These are phyloP conservation scores for Corchorus capsularis DNA, from an alignment of 345 rosid genomes.

Conservation along the genomic window DNA sequence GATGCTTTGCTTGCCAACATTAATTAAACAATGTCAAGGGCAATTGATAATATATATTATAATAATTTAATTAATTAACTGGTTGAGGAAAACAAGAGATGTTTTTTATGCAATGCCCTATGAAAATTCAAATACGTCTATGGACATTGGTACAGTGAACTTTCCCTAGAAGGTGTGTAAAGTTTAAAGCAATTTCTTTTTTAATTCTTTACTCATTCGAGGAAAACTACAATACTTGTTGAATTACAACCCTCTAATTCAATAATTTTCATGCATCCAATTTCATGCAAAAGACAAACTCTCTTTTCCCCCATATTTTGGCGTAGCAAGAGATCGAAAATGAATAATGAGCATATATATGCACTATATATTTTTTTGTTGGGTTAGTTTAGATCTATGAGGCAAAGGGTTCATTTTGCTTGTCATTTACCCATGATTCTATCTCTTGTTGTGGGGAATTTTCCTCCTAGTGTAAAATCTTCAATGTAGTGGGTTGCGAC, in stretches of 20 bases:
- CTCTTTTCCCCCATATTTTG: not conserved
- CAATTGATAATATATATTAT: not conserved
- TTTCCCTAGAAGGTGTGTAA: constrained; percentile 24
- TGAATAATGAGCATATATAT: not conserved
- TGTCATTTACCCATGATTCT: too few species aligned
- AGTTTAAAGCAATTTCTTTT: not conserved
- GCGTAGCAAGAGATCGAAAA: not conserved
- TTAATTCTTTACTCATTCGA: not conserved
- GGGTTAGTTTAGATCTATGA: not conserved
- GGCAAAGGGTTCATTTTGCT: not conserved
- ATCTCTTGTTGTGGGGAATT: too few species aligned
- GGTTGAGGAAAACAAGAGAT: constrained; percentile 17
- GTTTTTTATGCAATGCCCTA: constrained; percentile 7
- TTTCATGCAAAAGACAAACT: constrained; percentile 9
- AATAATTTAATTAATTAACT: not conserved
- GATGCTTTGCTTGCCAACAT: constrained; percentile 18
- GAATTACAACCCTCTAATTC: not conserved
- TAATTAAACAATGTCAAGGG: not conserved
- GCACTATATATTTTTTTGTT: not conserved
- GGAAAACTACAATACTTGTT: not conserved
- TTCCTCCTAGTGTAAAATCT: too few species aligned
- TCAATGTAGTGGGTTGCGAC: too few species aligned
- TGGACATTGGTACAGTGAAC: constrained; percentile 23
- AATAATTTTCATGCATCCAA: not conserved
- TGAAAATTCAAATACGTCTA: not conserved